phyloP scores from a whole-genome alignment of 225 moss, liverwort and hornwort species.

The Anthoceros angustus region DNA sequence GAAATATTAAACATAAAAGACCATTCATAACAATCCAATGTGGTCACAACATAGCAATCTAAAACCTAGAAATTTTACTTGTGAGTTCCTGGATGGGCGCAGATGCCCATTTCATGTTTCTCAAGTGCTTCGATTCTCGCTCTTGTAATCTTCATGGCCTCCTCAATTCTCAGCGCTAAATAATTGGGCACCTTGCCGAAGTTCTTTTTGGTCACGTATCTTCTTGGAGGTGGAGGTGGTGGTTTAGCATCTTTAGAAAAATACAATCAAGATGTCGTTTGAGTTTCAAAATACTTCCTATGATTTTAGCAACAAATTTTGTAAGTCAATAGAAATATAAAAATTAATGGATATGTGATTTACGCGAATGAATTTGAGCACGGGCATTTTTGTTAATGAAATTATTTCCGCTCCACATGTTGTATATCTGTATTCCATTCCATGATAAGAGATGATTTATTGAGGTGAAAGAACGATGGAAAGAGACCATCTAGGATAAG shows the following conservation, averaged over 20 bases:
- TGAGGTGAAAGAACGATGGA: too few relatives aligned
- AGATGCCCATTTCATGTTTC: conserved; percentile 9
- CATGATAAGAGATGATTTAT: too few relatives aligned
- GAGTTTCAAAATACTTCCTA: neutral
- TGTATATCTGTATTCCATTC: neutral
- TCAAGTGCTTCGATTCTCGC: conserved; percentile 12
- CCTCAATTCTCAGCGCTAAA: conserved; percentile 10
- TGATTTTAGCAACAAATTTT: neutral
- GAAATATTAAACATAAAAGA: neutral
- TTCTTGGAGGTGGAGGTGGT: conserved; percentile 8
- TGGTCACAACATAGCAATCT: neutral
- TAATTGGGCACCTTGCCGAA: conserved; percentile 24
- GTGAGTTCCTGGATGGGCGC: conserved; percentile 20
- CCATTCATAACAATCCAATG: neutral
- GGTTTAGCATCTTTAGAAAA: neutral
- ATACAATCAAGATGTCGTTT: neutral
- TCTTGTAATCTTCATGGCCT: conserved; percentile 6
- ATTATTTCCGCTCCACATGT: conserved; percentile 1
- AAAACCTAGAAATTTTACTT: conserved; percentile 14
- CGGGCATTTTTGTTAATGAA: neutral
- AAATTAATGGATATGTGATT: neutral
- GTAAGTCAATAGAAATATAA: neutral
- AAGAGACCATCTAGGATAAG: too few relatives aligned
- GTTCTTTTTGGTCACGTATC: conserved; percentile 23
- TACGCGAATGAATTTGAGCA: neutral